Base-by-base conservation (phyloP, 331 rosid species). In the Acacia pycnantha region DNA sequence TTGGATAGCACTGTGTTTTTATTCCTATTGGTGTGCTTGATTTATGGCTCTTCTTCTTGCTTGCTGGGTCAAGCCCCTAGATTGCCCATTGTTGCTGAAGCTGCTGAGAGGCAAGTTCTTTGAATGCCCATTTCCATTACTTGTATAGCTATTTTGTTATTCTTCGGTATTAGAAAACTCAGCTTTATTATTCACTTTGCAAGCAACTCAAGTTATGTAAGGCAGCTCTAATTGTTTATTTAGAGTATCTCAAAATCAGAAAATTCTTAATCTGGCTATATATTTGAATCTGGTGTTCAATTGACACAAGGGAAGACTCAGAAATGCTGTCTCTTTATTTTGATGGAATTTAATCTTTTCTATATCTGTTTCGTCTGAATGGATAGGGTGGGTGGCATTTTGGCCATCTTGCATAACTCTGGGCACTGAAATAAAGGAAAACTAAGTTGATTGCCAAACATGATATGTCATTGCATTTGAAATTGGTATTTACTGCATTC, bases 51-150 rank as follows among this genome's bases (percentile, higher is more conserved):
- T 66, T 85, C 97, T 85, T 92, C 95, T 83, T 96, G 99, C 85
- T 69, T 93, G 85, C 22, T 93, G 83, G 98, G 99, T 41, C 94
- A 92, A 87, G 18, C 90, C 43, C 98, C 97, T 18, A 85, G 99
- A 70, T 85, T 93, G 79, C 99, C 99, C 67, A 93, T 95, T 88
- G 98, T 95, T 81, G 98, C 99, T 62, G 99, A 93, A 27, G 99
- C 99, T 58, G 98, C 99, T 65, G 98, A 93, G 64, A 95, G 97
- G 84, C 98, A 95, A 81, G 98, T 95, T 88, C 94, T 89, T 74
- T 93, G 61, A 21, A 53, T 56, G 24, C 24, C 10, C 44, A 73
- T 84, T 77, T 22, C 31, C 37, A 13, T 70, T 72, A 77, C 27
- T 82, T 87, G 81, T 84, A 82, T 87, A 84, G 85, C 65, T 66